Conservation (phyloP, 257 asterid genomes). For the Solanum lignicaule region DNA sequence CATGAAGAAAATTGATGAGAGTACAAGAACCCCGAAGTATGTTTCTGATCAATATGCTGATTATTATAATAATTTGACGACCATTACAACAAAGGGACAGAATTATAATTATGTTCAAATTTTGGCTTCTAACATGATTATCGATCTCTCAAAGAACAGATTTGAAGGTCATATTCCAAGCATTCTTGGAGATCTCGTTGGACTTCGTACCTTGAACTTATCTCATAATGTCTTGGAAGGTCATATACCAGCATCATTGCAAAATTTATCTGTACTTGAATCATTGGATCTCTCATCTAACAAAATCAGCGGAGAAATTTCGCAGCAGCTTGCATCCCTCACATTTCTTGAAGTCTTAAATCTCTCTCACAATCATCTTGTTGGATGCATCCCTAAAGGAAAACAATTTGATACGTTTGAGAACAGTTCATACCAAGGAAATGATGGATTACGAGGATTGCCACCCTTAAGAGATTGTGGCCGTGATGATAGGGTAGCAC, state of each 20-base stretch:
- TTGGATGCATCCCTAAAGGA: background rate
- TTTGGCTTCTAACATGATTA: no score
- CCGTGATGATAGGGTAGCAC: background rate
- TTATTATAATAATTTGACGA: background rate
- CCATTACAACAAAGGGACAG: background rate
- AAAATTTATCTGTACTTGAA: no score
- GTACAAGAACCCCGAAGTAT: background rate
- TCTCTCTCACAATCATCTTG: slow-evolving; percentile 1
- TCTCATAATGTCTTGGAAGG: no score
- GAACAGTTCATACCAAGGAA: background rate
- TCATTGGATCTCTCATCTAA: no score
- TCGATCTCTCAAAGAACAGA: no score
- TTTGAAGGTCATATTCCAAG: no score
- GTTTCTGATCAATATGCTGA: background rate
- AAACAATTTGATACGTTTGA: background rate
- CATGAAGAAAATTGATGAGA: background rate
- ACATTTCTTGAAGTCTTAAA: background rate
- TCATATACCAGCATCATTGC: no score
- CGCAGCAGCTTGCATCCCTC: background rate
- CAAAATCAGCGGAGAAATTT: no score
- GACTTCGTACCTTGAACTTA: no score
- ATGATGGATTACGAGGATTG: background rate
- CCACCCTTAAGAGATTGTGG: background rate
- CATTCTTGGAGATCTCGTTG: no score
- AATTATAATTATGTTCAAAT: accelerated